phyloP scores from a whole-genome alignment of 306 rosid species.

The Castanopsis chinensis region DNA sequence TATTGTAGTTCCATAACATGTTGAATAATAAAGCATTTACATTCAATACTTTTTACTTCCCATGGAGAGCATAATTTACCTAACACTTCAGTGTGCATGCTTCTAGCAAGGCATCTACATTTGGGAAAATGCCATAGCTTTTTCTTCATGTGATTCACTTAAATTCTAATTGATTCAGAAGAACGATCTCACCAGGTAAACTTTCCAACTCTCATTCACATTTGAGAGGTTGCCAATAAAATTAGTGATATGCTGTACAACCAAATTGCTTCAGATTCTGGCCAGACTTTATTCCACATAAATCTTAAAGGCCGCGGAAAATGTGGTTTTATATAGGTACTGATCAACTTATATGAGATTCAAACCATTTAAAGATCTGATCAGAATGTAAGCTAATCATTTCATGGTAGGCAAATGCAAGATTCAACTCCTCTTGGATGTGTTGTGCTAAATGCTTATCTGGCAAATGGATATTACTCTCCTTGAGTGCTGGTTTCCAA shows the following conservation, averaged over 20 bases:
- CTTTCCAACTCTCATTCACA: slow-evolving; percentile 10
- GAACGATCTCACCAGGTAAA: slow-evolving; percentile 4
- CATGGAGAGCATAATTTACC: not conserved
- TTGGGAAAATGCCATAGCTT: not conserved
- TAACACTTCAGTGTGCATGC: not conserved
- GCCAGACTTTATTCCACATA: not conserved
- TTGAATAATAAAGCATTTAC: not conserved
- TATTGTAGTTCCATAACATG: not conserved
- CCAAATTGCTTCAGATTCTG: slow-evolving; percentile 12
- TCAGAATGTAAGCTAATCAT: slow-evolving; percentile 78
- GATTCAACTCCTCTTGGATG: slow-evolving; percentile 87
- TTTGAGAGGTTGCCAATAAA: not conserved
- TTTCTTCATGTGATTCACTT: slow-evolving; percentile 19
- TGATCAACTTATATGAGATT: slow-evolving; percentile 56
- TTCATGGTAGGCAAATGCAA: slow-evolving; percentile 86
- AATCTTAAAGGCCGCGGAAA: not conserved
- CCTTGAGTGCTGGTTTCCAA: slow-evolving; percentile 58
- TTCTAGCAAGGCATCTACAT: not conserved
- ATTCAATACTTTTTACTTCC: not conserved
- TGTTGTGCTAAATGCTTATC: slow-evolving; percentile 53
- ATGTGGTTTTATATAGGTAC: not conserved
- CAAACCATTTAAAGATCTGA: slow-evolving; percentile 69
- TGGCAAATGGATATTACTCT: slow-evolving; percentile 30
- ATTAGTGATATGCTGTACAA: not conserved
- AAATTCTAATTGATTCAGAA: slow-evolving; percentile 5